Conservation (phyloP, 306 rosid species). For the Rosa lucieae region DNA sequence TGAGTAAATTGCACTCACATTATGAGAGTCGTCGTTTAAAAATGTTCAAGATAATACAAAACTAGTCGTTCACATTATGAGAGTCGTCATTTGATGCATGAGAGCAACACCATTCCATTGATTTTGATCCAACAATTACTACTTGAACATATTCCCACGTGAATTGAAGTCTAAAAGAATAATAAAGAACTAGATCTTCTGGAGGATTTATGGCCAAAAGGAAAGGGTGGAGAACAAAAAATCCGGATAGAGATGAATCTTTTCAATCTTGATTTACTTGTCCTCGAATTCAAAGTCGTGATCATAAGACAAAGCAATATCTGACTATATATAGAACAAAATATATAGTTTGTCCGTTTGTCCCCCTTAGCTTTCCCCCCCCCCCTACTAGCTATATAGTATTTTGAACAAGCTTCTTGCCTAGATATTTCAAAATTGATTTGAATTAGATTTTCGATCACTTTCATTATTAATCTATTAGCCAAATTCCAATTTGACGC, state of each 20-base stretch:
- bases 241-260: not conserved
- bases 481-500: not conserved
- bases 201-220: not conserved
- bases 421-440: not conserved
- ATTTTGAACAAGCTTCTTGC: not conserved
- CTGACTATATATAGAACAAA: not conserved
- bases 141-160: not conserved
- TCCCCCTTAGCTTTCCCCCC: not conserved
- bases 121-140: not conserved
- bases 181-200: not conserved
- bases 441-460: not conserved
- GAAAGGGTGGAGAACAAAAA: not conserved
- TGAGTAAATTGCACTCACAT: not conserved
- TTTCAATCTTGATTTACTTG: not conserved
- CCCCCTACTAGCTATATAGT: not conserved
- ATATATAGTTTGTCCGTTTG: slow-evolving; percentile 12
- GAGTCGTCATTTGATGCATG: not conserved
- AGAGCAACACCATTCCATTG: not conserved
- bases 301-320: slow-evolving; percentile 9
- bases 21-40: not conserved
- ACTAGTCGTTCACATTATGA: too few species aligned
- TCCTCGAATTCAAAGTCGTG: not conserved
- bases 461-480: not conserved
- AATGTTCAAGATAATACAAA: not conserved
- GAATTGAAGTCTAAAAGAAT: not conserved